phyloP scores from a whole-genome alignment of 1,284 basidiomycete species.

The Ganoderma leucocontextum region DNA sequence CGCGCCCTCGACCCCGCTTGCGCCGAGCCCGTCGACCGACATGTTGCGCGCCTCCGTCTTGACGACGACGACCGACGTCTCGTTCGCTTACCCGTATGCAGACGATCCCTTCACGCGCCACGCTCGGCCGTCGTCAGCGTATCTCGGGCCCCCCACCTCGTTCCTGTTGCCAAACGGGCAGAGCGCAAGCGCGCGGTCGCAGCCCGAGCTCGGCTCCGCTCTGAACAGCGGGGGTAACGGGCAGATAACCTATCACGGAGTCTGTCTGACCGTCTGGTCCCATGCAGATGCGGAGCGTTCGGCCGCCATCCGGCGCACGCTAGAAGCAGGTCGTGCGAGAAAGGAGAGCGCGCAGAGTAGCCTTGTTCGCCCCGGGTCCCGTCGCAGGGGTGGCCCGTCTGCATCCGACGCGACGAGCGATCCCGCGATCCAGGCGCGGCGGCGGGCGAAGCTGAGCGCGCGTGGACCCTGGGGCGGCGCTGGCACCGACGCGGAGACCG shows the following conservation, averaged over 20 bases:
- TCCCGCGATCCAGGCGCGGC: conserved; percentile 62
- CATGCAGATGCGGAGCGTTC: conserved; percentile 90
- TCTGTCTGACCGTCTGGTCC: conserved; percentile 93
- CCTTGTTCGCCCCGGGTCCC: conserved; percentile 58
- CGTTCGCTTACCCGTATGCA: conserved; percentile 71
- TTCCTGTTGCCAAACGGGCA: conserved; percentile 55
- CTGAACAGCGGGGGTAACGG: conserved; percentile 46
- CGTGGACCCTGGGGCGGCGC: conserved; percentile 70
- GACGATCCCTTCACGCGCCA: conserved; percentile 76
- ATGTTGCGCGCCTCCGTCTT: conserved; percentile 77
- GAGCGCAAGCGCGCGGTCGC: conserved; percentile 40
- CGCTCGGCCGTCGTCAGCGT: conserved; percentile 75
- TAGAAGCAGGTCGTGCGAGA: conserved; percentile 77
- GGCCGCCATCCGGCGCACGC: conserved; percentile 80
- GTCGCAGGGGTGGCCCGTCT: conserved; percentile 64
- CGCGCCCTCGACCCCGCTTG: conserved; percentile 74
- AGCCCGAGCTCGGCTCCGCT: conserved; percentile 46
- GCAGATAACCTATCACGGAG: conserved; percentile 85
- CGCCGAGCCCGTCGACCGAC: conserved; percentile 73
- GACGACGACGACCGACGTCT: conserved; percentile 60
- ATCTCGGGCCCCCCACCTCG: conserved; percentile 70
- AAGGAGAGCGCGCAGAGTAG: conserved; percentile 79
- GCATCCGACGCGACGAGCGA: conserved; percentile 54
- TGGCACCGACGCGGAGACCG: conserved; percentile 63
- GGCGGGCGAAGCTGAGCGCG: conserved; percentile 60